Evolutionary conservation across 1,284 basidiomycete species (phyloP), one percentile per base, ranked within the genome.

Genomic region (Cryptococcus neoformans): DNA sequence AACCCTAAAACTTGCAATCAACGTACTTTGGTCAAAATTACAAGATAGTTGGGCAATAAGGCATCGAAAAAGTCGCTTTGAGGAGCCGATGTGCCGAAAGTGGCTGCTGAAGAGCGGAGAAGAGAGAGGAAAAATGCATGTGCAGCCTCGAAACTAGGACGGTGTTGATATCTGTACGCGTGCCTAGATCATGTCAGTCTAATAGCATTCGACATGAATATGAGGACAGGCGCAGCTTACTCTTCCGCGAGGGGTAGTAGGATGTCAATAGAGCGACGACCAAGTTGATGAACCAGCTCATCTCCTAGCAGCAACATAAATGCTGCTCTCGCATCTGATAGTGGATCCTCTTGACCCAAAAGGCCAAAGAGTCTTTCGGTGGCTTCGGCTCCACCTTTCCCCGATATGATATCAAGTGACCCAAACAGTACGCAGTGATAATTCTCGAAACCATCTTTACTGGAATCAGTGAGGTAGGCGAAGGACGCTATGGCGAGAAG

Each of bases 81-180:
- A 7, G 56, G 56, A 4, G 36, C 17, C 12, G 56, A 49, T 2
- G 16, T 44, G 7, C 56, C 49, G 10, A 62, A 51, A 10, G 50
- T 53, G 1, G 48, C 49, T 0, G 65, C 56, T 6, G 66, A 58
- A 0, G 62, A 56, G 4, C 62, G 56, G 1, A 73, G 49, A 0
- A 70, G 49, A 1, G 66, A 60, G 1, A 72, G 54, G 3, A 72
- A 41, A 49, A 71, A 64, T 0, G 67, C 63, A 55, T 70, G 66
- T 11, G 73, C 65, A 35, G 70, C 66, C 44, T 73, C 66, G 50
- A 73, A 75, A 48, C 60, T 65, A 1, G 63, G 21, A 40, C 55
- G 53, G 50, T 66, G 59, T 21, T 56, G 49, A 0, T 67, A 58
- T 28, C 56, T 50, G 3, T 58, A 49, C 12, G 69, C 53, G 47